Conservation (phyloP, 768 basidiomycete genomes). For the Coprinopsis cinerea region DNA sequence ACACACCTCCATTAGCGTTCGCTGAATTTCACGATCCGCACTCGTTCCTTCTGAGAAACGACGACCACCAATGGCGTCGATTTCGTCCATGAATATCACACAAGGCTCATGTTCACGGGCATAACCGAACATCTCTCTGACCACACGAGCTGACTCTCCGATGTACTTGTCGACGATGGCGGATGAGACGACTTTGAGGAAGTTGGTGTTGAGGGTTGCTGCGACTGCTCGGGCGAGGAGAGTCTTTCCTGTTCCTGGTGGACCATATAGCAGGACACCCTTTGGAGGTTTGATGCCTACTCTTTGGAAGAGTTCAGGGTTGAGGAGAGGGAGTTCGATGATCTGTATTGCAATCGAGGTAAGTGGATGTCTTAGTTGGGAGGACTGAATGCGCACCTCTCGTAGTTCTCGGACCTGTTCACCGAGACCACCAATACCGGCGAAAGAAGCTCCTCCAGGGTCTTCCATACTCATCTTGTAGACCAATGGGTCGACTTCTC, state of each 20-base stretch:
- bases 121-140: conserved; percentile 99
- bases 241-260: conserved; percentile 96
- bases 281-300: conserved; percentile 97
- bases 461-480: conserved; percentile 99
- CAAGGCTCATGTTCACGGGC: conserved; percentile 97
- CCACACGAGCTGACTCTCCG: conserved; percentile 92
- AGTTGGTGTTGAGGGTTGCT: conserved; percentile 92
- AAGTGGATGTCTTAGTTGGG: background rate
- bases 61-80: conserved; percentile 93
- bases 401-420: conserved; percentile 97
- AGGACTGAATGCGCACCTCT: conserved; percentile 52
- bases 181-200: conserved; percentile 97
- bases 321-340: conserved; percentile 91
- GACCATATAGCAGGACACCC: conserved; percentile 93
- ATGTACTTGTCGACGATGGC: conserved; percentile 99
- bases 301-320: conserved; percentile 89
- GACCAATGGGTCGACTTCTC: conserved; percentile 96
- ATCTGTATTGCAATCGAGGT: conserved; percentile 43
- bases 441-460: conserved; percentile 91
- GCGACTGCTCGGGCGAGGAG: conserved; percentile 92
- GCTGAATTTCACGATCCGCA: conserved; percentile 97
- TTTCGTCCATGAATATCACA: conserved; percentile 98
- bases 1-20: conserved; percentile 89
- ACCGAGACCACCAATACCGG: conserved; percentile 91
- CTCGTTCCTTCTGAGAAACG: conserved; percentile 90